These are phyloP conservation scores for Aureococcus anophagefferens DNA, from an alignment of 108 stramenopile species.

Conservation along the genomic window DNA sequence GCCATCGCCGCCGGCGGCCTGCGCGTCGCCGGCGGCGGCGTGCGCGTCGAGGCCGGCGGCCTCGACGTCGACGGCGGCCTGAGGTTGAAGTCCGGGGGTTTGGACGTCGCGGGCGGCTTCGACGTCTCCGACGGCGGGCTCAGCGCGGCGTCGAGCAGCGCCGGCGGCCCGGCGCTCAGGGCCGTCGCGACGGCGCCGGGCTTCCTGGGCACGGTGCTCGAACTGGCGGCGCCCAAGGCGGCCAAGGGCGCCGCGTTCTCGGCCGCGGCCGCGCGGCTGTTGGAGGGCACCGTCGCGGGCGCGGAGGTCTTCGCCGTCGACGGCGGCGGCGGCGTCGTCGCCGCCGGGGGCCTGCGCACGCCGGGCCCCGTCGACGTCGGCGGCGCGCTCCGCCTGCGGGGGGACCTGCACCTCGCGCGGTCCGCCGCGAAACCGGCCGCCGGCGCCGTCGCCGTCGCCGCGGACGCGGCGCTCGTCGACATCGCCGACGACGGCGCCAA, in stretches of 20 bases:
- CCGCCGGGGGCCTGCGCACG: not conserved
- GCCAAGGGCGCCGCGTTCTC: not conserved
- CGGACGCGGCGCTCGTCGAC: constrained; percentile 4
- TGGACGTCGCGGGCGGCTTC: not conserved
- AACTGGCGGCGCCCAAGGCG: not conserved
- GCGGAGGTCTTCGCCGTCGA: constrained; percentile 4
- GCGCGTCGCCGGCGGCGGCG: not conserved
- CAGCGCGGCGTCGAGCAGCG: not conserved
- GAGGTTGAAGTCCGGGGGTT: not conserved
- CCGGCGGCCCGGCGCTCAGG: not conserved
- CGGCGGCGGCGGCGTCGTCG: not conserved
- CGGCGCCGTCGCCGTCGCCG: not conserved
- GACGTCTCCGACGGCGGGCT: constrained; percentile 1
- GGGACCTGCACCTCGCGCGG: not conserved
- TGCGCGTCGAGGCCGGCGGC: not conserved
- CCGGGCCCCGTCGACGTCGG: not conserved
- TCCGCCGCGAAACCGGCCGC: not conserved
- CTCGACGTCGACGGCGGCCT: constrained; percentile 6
- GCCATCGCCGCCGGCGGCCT: not conserved
- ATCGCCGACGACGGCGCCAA: not conserved
- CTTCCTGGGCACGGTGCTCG: not conserved
- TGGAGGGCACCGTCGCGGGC: not conserved
- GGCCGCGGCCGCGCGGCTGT: not conserved
- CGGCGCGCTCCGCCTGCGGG: not conserved
- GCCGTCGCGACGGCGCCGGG: not conserved